A percentile compares a stretch with the other conserved stretches of the same genome.
Conservation (phyloP, 768 basidiomycete genomes). For the Trametes maxima region DNA sequence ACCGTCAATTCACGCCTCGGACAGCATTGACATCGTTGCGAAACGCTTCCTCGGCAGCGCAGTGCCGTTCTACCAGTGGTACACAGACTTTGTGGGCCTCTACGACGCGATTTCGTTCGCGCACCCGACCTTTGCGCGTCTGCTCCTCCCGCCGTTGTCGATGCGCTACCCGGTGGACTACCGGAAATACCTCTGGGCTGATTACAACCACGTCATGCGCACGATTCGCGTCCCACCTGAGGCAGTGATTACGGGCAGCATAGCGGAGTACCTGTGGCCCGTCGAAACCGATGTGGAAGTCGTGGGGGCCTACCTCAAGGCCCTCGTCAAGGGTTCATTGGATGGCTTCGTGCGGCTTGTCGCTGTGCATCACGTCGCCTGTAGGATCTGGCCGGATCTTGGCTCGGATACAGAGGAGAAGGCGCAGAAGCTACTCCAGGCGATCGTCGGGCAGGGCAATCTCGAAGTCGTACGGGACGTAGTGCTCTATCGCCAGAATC, state of each 20-base stretch:
- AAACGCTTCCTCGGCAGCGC: constrained; percentile 58
- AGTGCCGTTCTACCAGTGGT: constrained; percentile 92
- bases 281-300: constrained; percentile 64
- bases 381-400: constrained; percentile 73
- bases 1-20: constrained; percentile 21
- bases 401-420: constrained; percentile 35
- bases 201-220: constrained; percentile 67
- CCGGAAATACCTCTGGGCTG: constrained; percentile 81
- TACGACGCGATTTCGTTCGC: constrained; percentile 92
- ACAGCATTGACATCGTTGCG: constrained; percentile 57
- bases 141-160: constrained; percentile 76
- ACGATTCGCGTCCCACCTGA: constrained; percentile 56
- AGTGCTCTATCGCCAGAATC: constrained; percentile 56
- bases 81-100: constrained; percentile 87
- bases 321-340: constrained; percentile 44
- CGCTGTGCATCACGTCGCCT: constrained; percentile 79
- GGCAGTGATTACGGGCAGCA: constrained; percentile 53
- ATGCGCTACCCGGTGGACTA: constrained; percentile 83
- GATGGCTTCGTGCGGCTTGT: constrained; percentile 66
- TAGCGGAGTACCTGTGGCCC: constrained; percentile 72
- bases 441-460: constrained; percentile 53
- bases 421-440: constrained; percentile 49
- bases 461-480: constrained; percentile 53
- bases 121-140: constrained; percentile 69
- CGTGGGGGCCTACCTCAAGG: constrained; percentile 62